A percentile compares a stretch with the other conserved stretches of the same genome.
phyloP scores from a whole-genome alignment of 1,284 basidiomycete genomes.

The Apiotrichum sp. region DNA sequence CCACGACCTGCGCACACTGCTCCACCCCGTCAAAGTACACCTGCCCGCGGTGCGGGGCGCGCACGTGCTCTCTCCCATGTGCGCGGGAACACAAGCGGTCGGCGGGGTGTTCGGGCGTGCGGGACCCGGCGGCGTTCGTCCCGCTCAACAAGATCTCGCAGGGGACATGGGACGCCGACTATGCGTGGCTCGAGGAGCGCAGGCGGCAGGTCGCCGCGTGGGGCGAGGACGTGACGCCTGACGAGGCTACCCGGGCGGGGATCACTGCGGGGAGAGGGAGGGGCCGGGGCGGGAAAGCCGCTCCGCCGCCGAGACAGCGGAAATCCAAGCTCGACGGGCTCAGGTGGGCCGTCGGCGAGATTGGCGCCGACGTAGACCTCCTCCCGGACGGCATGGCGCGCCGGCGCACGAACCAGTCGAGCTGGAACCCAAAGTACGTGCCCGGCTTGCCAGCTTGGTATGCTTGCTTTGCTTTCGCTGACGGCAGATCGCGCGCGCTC shows the following conservation, averaged over 20 bases:
- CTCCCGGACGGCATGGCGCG: slow-evolving; percentile 77
- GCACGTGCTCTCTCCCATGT: slow-evolving; percentile 68
- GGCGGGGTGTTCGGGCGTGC: slow-evolving; percentile 63
- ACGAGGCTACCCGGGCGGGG: slow-evolving; percentile 9
- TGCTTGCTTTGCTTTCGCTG: not conserved
- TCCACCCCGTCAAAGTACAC: slow-evolving; percentile 60
- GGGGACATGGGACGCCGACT: slow-evolving; percentile 78
- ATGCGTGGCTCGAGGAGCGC: slow-evolving; percentile 71
- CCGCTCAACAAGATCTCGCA: slow-evolving; percentile 73
- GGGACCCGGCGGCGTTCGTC: slow-evolving; percentile 66
- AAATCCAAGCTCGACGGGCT: slow-evolving; percentile 57
- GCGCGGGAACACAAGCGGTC: slow-evolving; percentile 62
- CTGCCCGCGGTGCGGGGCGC: slow-evolving; percentile 65
- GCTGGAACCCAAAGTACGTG: slow-evolving; percentile 66
- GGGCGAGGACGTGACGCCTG: slow-evolving; percentile 61
- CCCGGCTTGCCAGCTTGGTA: not conserved
- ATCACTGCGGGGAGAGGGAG: slow-evolving; percentile 7
- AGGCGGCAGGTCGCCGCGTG: slow-evolving; percentile 63
- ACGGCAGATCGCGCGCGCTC: slow-evolving; percentile 48
- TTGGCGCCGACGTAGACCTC: slow-evolving; percentile 61
- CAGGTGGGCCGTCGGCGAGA: slow-evolving; percentile 59
- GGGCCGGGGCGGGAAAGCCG: slow-evolving; percentile 32
- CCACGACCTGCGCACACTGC: slow-evolving; percentile 22
- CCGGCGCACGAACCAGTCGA: slow-evolving; percentile 66
- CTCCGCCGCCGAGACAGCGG: slow-evolving; percentile 25